Conservation (phyloP, 768 basidiomycete genomes). For the Amanita pallidorosea region DNA sequence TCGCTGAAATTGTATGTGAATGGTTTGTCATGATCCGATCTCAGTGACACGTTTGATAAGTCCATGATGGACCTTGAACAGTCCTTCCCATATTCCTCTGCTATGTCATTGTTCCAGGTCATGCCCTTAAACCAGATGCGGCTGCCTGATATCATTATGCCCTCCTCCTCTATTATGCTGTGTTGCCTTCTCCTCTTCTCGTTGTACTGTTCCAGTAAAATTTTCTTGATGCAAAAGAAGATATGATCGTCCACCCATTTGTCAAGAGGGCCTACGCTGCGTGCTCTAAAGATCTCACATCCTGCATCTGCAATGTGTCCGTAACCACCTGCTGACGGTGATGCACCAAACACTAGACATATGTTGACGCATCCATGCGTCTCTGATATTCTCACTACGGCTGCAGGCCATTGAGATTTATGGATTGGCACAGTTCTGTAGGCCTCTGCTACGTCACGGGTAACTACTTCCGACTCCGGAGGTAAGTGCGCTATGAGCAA, state of each 20-base stretch:
- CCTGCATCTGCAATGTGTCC: constrained; percentile 14
- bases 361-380: constrained; percentile 6
- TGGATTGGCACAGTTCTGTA: constrained; percentile 22
- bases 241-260: constrained; percentile 21
- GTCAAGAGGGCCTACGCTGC: constrained; percentile 17
- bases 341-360: constrained; percentile 11
- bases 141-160: constrained; percentile 1
- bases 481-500: constrained; percentile 20
- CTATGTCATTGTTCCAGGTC: constrained; percentile 7
- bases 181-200: background rate
- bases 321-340: constrained; percentile 11
- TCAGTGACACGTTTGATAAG: constrained; percentile 9
- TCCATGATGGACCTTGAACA: constrained; percentile 10
- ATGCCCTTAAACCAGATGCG: constrained; percentile 15
- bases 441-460: constrained; percentile 27
- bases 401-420: constrained; percentile 23
- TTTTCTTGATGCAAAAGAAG: constrained; percentile 13
- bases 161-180: background rate
- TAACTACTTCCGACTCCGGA: constrained; percentile 22
- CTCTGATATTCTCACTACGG: constrained; percentile 13
- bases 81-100: constrained; percentile 21
- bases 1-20: constrained; percentile 16
- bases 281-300: constrained; percentile 10
- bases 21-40: background rate
- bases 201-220: background rate